Conservation (phyloP, 768 basidiomycete species). For the Lactifluus subvellereus region DNA sequence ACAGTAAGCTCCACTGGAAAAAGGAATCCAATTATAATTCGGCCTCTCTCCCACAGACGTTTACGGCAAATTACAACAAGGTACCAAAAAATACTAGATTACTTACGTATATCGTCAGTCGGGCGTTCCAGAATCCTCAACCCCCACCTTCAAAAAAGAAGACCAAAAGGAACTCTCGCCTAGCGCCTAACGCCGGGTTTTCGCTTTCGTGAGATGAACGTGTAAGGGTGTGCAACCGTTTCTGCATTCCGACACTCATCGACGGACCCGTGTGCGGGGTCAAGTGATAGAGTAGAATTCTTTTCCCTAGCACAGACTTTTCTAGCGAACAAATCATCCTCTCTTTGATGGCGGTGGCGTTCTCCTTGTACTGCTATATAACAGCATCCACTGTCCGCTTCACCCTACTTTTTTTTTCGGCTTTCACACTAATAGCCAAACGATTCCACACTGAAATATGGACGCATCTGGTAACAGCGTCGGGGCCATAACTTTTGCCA, state of each 20-base stretch:
- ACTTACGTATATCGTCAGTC: conserved; percentile 7
- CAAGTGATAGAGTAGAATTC: background rate
- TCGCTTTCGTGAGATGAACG: conserved; percentile 11
- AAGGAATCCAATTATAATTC: background rate
- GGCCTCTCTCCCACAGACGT: conserved; percentile 3
- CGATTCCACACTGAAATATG: background rate
- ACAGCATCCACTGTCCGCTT: background rate
- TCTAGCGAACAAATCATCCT: background rate
- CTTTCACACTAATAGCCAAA: background rate
- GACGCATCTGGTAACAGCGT: background rate
- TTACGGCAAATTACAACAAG: conserved; percentile 15
- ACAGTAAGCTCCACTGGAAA: background rate
- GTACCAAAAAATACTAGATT: conserved; percentile 4
- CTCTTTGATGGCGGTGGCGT: background rate
- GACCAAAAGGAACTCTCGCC: conserved; percentile 4
- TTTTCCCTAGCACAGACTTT: background rate
- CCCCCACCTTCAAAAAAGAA: conserved; percentile 7
- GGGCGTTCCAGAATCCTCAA: conserved; percentile 8
- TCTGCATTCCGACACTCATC: background rate
- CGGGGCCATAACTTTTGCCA: background rate
- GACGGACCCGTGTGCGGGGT: background rate
- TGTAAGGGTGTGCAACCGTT: background rate
- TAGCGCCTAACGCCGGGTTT: conserved; percentile 7
- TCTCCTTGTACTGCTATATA: background rate
- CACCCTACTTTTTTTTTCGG: background rate